These are phyloP conservation scores for Acephala macrosclerotiorum DNA, from an alignment of 2,329 filamentous ascomycete genomes.

Conservation along the genomic window DNA sequence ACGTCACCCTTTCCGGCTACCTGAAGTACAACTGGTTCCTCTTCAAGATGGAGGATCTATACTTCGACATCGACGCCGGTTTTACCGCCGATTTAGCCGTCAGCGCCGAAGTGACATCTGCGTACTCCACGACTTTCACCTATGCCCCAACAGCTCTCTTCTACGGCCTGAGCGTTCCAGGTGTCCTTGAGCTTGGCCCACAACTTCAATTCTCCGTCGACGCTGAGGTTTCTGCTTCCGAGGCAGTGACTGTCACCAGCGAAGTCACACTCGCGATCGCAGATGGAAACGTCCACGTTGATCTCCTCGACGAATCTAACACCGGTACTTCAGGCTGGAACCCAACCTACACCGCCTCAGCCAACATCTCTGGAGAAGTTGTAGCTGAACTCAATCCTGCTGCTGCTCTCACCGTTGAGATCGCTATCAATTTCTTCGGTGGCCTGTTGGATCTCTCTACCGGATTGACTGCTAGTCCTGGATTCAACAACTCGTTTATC, in stretches of 20 bases:
- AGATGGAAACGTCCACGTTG: slow-evolving; percentile 49
- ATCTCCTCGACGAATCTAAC: slow-evolving; percentile 44
- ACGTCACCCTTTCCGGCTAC: slow-evolving; percentile 51
- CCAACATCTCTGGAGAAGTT: slow-evolving; percentile 45
- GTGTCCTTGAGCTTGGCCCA: slow-evolving; percentile 49
- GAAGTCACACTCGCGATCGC: slow-evolving; percentile 45
- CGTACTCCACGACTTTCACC: slow-evolving; percentile 45
- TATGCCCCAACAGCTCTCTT: slow-evolving; percentile 48
- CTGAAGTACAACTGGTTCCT: slow-evolving; percentile 50
- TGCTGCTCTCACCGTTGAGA: slow-evolving; percentile 49
- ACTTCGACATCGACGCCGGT: slow-evolving; percentile 52
- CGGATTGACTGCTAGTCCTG: slow-evolving; percentile 48
- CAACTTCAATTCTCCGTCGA: slow-evolving; percentile 48
- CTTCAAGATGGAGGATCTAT: slow-evolving; percentile 46
- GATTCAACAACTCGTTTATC: slow-evolving; percentile 48
- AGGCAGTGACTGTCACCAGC: slow-evolving; percentile 44
- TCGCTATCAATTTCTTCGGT: slow-evolving; percentile 47
- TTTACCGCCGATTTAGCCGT: slow-evolving; percentile 48
- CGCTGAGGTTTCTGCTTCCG: slow-evolving; percentile 47
- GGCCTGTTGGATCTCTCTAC: slow-evolving; percentile 47
- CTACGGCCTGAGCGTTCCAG: slow-evolving; percentile 50
- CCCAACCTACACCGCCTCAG: slow-evolving; percentile 46
- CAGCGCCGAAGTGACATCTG: slow-evolving; percentile 45
- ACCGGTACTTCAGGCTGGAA: slow-evolving; percentile 47
- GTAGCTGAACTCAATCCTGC: slow-evolving; percentile 45